Evolutionary conservation across 441 rosid species (phyloP).

Genomic region (Populus hybrid): DNA sequence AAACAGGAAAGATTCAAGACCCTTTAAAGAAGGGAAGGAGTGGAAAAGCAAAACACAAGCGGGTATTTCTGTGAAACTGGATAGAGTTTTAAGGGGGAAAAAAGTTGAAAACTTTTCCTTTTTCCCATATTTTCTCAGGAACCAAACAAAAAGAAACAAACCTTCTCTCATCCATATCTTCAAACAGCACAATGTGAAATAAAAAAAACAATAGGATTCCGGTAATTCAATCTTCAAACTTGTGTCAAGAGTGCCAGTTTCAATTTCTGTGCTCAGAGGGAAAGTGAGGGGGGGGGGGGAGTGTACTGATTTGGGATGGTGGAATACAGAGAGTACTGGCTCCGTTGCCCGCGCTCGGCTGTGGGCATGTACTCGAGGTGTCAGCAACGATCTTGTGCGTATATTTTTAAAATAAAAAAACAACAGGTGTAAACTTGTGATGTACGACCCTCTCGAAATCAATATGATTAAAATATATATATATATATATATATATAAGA

Average conservation of each 20-base stretch:
- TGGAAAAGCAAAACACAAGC: neutral
- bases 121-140: neutral
- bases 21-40: neutral
- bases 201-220: neutral
- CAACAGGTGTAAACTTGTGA: too few species aligned
- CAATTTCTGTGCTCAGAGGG: neutral
- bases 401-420: too few species aligned
- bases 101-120: neutral
- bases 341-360: neutral
- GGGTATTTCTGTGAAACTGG: neutral
- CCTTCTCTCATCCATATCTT: neutral
- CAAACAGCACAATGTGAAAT: neutral
- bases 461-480: too few species aligned
- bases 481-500: too few species aligned
- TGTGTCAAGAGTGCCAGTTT: neutral
- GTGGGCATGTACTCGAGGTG: neutral
- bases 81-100: neutral
- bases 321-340: neutral
- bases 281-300: neutral
- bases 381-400: neutral
- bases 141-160: neutral
- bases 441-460: neutral
- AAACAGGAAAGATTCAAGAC: neutral
- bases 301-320: neutral
- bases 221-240: neutral